These are phyloP conservation scores for Ophiorrhiza pumila DNA, from an alignment of 257 asterid species.

Conservation along the genomic window DNA sequence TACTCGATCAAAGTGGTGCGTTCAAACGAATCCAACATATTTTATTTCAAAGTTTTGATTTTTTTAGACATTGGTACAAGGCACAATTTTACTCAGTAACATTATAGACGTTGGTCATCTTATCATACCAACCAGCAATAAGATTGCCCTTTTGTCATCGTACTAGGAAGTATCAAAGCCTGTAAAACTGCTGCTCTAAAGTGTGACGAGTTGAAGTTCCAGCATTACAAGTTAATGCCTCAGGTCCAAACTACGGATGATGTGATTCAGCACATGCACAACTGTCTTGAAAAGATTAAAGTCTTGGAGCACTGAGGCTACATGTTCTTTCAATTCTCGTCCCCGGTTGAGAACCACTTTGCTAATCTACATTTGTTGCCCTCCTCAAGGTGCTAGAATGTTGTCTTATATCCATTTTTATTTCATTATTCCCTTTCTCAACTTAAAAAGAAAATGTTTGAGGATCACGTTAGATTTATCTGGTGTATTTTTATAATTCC, in stretches of 20 bases:
- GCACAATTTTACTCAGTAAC: no score
- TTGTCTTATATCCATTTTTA: background rate
- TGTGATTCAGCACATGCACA: conserved; percentile 57
- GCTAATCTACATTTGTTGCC: background rate
- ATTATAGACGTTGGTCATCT: no score
- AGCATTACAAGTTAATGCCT: conserved; percentile 57
- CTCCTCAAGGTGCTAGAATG: background rate
- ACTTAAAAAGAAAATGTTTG: background rate
- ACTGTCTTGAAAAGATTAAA: conserved; percentile 69
- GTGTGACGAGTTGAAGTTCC: conserved; percentile 74
- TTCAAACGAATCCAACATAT: no score
- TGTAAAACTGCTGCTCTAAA: conserved; percentile 79
- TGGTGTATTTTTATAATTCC: background rate
- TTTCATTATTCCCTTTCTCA: background rate
- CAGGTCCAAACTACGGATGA: conserved; percentile 47
- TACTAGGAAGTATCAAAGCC: conserved; percentile 69
- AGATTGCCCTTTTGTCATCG: conserved; percentile 2
- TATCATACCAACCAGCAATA: background rate
- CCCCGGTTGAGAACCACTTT: background rate
- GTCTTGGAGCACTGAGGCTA: conserved; percentile 56
- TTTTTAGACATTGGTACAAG: no score
- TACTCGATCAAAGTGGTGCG: conserved; percentile 82
- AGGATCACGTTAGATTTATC: background rate
- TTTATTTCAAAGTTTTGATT: no score
- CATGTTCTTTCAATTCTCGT: background rate